A percentile compares a stretch with the other conserved stretches of the same genome.
phyloP scores from a whole-genome alignment of 2,329 filamentous ascomycete genomes.

The Phialophora tarda region DNA sequence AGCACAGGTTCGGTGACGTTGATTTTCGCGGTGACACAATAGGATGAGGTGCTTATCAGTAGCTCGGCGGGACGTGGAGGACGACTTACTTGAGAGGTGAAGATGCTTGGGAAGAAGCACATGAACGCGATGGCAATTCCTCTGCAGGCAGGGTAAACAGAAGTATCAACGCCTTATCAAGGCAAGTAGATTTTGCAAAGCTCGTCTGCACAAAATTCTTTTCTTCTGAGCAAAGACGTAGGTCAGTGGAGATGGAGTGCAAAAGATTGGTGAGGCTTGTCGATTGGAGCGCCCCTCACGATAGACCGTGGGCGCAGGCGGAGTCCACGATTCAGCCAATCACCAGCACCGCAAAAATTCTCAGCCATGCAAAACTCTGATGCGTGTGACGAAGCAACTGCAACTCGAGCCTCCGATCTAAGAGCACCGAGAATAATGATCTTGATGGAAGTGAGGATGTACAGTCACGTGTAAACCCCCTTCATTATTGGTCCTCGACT shows the following conservation, averaged over 20 bases:
- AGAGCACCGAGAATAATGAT: neutral
- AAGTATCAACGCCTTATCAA: constrained; percentile 23
- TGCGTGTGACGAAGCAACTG: constrained; percentile 14
- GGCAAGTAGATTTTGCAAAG: constrained; percentile 22
- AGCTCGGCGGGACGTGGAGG: constrained; percentile 30
- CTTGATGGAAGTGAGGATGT: too few relatives aligned
- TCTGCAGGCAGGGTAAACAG: constrained; percentile 22
- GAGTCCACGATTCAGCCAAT: constrained; percentile 7
- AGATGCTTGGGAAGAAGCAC: constrained; percentile 74
- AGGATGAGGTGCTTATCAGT: constrained; percentile 34
- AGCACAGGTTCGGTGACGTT: constrained; percentile 41
- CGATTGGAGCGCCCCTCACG: constrained; percentile 16
- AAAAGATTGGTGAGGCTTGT: constrained; percentile 26
- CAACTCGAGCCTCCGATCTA: neutral
- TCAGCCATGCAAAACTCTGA: constrained; percentile 20
- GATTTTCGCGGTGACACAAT: constrained; percentile 26
- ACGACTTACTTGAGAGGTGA: constrained; percentile 79
- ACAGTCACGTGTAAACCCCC: neutral
- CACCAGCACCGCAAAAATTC: constrained; percentile 6
- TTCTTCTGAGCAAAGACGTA: constrained; percentile 20
- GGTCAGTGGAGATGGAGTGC: constrained; percentile 26
- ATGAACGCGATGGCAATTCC: constrained; percentile 53
- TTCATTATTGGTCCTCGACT: neutral
- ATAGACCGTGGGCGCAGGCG: constrained; percentile 19
- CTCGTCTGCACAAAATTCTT: constrained; percentile 30